Evolutionary conservation across 1,139 yeast genomes (phyloP), one percentile per base, ranked within the genome.

Genomic region (Suhomyces maxii): DNA sequence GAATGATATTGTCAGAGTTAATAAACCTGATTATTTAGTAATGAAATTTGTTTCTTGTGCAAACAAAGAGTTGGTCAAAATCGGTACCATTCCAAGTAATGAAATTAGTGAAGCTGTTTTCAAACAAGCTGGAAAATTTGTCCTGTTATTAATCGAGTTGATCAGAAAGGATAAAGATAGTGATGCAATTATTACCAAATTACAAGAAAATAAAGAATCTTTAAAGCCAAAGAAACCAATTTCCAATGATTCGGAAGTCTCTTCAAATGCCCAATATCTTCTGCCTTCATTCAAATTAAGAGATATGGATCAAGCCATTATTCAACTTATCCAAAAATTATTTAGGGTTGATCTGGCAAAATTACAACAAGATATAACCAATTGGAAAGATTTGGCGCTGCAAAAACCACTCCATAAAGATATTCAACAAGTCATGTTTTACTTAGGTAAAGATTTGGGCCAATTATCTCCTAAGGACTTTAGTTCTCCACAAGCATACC

Each of bases 1-100:
- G 50, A 55, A 61, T 14, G 80, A 77, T 26, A 53, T 72, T 36
- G 52, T 66, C 37, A 61, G 74, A 23, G 71, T 76, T 47, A 69
- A 71, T 36, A 74, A 79, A 34, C 80, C 83, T 1, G 91, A 85
- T 53, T 86, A 82, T 47, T 67, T 87, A 43, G 77, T 87, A 8
- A 79, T 84, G 71, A 73, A 78, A 60, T 88, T 86, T 60, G 79
- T 85, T 18, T 76, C 84, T 25, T 75, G 80, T 48, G 83, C 88
- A 8, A 81, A 82, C 47, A 84, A 81, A 53, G 91, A 85, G 60
- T 61, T 86, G 34, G 73, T 71, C 42, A 82, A 83, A 52, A 53
- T 80, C 36, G 79, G 79, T 1, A 60, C 64, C 36, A 54, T 63
- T n/a, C 73, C 73, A 5, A 59, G 67, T 11, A 40, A 45, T 30